These are phyloP conservation scores for Clitocybe nebularis DNA, from an alignment of 1,284 basidiomycete genomes.

Conservation along the genomic window DNA sequence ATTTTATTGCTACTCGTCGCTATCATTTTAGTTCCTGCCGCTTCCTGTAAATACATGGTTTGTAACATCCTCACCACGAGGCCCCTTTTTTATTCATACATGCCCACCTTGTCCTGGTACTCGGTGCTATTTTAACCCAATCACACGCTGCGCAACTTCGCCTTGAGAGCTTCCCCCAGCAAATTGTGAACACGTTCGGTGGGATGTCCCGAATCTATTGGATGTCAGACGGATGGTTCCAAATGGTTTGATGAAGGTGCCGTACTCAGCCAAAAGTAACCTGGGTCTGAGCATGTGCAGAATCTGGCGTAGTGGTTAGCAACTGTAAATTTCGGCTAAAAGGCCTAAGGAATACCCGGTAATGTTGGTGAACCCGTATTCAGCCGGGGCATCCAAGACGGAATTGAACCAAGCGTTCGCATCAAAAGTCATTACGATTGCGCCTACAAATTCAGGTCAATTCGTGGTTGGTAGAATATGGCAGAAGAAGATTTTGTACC, in stretches of 20 bases:
- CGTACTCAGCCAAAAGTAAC: conserved; percentile 55
- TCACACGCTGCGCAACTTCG: conserved; percentile 25
- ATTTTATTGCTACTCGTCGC: conserved; percentile 17
- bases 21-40: conserved; percentile 12
- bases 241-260: too few species aligned
- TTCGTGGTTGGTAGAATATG: neutral
- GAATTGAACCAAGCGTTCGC: conserved; percentile 45
- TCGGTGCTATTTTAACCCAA: conserved; percentile 10
- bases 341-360: conserved; percentile 36
- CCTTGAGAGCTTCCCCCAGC: conserved; percentile 40
- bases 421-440: conserved; percentile 45
- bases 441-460: conserved; percentile 21
- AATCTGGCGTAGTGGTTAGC: conserved; percentile 29
- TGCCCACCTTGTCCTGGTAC: neutral
- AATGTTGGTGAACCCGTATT: conserved; percentile 45
- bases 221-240: neutral
- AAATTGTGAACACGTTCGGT: conserved; percentile 46
- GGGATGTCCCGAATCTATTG: conserved; percentile 43
- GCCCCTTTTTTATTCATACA: conserved; percentile 11
- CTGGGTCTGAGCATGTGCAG: conserved; percentile 44
- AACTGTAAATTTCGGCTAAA: neutral
- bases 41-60: conserved; percentile 17
- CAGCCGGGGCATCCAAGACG: conserved; percentile 37
- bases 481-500: conserved; percentile 17
- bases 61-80: neutral